phyloP scores from a whole-genome alignment of 179 eudicot genomes.

The Carnegiea gigantea region DNA sequence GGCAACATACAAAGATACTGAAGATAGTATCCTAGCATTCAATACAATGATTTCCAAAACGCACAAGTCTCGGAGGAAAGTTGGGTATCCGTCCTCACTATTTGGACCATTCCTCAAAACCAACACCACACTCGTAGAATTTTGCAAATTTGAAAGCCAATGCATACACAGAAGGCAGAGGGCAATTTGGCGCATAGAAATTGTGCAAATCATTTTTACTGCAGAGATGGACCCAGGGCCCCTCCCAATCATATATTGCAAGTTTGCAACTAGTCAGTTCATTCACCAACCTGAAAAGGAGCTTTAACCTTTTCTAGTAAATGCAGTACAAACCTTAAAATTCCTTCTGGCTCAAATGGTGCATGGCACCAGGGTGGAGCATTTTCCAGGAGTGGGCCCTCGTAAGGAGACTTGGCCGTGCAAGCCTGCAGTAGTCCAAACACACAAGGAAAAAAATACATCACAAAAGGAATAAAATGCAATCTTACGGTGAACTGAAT shows the following conservation, averaged over 20 bases:
- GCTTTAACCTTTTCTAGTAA: background rate
- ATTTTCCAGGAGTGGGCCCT: conserved; percentile 66
- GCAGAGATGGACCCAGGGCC: too few relatives aligned
- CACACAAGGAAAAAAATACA: conserved; percentile 3
- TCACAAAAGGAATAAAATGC: conserved; percentile 9
- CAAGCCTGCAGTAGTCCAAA: conserved; percentile 62
- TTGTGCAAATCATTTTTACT: background rate
- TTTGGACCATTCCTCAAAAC: background rate
- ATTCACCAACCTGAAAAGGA: too few relatives aligned
- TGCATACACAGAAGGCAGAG: background rate
- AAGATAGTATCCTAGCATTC: background rate
- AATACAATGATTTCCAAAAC: background rate
- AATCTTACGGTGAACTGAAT: conserved; percentile 1
- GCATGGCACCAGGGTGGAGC: conserved; percentile 94
- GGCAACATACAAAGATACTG: background rate
- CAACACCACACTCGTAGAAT: background rate
- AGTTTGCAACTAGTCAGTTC: too few relatives aligned
- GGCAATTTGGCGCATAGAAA: too few relatives aligned
- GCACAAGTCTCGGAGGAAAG: background rate
- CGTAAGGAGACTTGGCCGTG: conserved; percentile 64
- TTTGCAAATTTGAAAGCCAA: background rate
- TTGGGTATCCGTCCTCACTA: background rate
- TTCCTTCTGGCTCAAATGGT: conserved; percentile 93
- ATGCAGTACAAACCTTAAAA: conserved; percentile 56
- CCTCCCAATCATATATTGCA: too few relatives aligned